phyloP scores from a whole-genome alignment of 1,284 basidiomycete species.

The Tetrapyrgos nigripes region DNA sequence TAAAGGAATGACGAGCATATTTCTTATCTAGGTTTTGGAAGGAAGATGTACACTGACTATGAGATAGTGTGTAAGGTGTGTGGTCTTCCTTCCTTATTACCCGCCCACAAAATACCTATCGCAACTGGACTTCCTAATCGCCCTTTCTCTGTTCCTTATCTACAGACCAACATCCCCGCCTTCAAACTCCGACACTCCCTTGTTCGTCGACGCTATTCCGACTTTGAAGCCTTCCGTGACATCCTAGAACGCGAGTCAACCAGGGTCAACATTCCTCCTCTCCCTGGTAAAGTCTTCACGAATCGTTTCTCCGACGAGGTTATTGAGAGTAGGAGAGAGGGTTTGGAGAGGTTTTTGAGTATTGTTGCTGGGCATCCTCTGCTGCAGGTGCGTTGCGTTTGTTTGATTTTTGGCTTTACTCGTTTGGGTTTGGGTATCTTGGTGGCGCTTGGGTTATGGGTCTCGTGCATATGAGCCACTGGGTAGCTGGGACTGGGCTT shows the following conservation, averaged over 20 bases:
- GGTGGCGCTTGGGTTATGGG: no score
- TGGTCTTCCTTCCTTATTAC: slow-evolving; percentile 6
- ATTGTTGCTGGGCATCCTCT: slow-evolving; percentile 98
- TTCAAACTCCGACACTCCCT: slow-evolving; percentile 97
- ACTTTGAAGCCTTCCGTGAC: slow-evolving; percentile 99
- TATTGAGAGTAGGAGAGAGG: slow-evolving; percentile 91
- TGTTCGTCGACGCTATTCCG: slow-evolving; percentile 95
- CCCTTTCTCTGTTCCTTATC: not conserved
- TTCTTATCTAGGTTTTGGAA: slow-evolving; percentile 74
- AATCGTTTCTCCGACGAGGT: slow-evolving; percentile 98
- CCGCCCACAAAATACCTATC: not conserved
- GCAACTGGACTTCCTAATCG: no score
- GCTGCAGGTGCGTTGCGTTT: slow-evolving; percentile 73
- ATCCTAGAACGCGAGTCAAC: slow-evolving; percentile 97
- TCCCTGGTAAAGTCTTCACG: slow-evolving; percentile 97
- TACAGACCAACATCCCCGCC: slow-evolving; percentile 96
- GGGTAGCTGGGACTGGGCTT: no score
- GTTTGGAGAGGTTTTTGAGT: slow-evolving; percentile 93
- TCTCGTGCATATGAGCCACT: no score
- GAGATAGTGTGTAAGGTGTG: slow-evolving; percentile 96
- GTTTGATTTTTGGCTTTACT: not conserved
- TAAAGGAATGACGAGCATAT: not conserved
- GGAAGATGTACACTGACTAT: slow-evolving; percentile 99
- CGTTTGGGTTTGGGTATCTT: not conserved
- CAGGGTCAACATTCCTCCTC: slow-evolving; percentile 95